These are phyloP conservation scores for Tolypocladium paradoxum DNA, from an alignment of 2,329 filamentous ascomycete species.

Conservation along the genomic window DNA sequence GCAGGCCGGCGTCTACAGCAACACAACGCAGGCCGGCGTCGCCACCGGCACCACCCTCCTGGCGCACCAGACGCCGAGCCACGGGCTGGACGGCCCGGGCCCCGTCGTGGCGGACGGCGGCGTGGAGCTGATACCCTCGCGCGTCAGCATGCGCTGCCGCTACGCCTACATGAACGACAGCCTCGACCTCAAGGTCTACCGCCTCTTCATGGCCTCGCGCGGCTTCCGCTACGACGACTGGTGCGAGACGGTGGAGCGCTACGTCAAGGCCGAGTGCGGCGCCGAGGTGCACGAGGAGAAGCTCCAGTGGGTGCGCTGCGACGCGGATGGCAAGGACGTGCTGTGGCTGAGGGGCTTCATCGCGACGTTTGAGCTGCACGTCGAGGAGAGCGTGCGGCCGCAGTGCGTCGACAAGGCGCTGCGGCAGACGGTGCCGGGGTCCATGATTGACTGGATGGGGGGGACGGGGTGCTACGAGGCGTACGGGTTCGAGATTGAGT, in stretches of 20 bases:
- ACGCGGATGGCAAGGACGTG: not conserved
- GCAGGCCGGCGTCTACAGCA: too few species aligned
- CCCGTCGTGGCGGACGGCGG: not conserved
- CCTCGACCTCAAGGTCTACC: not conserved
- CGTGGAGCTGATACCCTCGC: not conserved
- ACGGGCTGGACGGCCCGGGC: not conserved
- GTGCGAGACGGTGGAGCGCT: not conserved
- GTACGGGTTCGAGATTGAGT: too few species aligned
- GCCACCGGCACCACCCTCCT: not conserved
- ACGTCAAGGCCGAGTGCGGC: not conserved
- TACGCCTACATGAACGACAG: not conserved
- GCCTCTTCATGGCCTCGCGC: not conserved
- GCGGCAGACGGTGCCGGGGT: too few species aligned
- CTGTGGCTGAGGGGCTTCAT: not conserved
- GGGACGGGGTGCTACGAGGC: too few species aligned
- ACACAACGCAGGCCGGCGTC: too few species aligned
- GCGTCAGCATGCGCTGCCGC: not conserved
- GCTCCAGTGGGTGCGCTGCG: not conserved
- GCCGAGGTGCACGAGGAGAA: not conserved
- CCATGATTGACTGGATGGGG: too few species aligned
- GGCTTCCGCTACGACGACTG: not conserved
- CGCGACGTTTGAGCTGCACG: not conserved
- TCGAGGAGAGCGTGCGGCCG: too few species aligned
- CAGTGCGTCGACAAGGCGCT: too few species aligned
- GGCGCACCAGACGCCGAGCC: not conserved